A percentile compares a stretch with the other conserved stretches of the same genome.
These are phyloP conservation scores for Gypsophila paniculata DNA, from an alignment of 179 eudicot species.

Conservation along the genomic window DNA sequence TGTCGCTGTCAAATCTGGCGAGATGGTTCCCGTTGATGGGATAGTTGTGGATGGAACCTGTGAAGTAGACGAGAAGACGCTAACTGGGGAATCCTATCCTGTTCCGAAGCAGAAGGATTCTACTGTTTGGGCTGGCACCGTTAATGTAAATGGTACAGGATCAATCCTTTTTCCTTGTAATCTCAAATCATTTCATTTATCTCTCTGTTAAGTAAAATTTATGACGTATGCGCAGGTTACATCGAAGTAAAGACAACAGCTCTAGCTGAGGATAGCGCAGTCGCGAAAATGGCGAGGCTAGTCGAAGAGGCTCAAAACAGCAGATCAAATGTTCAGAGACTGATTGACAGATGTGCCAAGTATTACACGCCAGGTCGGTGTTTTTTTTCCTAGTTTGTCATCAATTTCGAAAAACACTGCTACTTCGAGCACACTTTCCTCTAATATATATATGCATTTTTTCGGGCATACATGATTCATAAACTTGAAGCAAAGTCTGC, in stretches of 20 bases:
- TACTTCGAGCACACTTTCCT: background rate
- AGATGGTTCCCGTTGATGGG: slow-evolving; percentile 76
- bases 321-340: slow-evolving; percentile 57
- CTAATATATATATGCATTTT: background rate
- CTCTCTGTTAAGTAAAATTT: background rate
- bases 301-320: slow-evolving; percentile 91
- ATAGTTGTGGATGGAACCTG: slow-evolving; percentile 71
- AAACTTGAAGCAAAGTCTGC: background rate
- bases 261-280: slow-evolving; percentile 71
- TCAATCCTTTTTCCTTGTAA: background rate
- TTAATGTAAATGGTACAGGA: slow-evolving; percentile 68
- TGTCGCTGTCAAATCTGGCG: slow-evolving; percentile 78
- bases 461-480: background rate
- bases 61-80: slow-evolving; percentile 83
- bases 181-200: background rate
- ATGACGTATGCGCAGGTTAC: slow-evolving; percentile 45
- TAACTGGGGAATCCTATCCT: slow-evolving; percentile 89
- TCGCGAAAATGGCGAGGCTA: slow-evolving; percentile 83
- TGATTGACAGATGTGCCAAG: slow-evolving; percentile 77
- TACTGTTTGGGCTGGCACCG: slow-evolving; percentile 84
- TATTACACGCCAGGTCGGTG: slow-evolving; percentile 82
- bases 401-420: background rate
- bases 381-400: background rate
- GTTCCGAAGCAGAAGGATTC: slow-evolving; percentile 67
- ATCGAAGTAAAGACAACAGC: slow-evolving; percentile 63